Evolutionary conservation across 495 filamentous ascomycete genomes (phyloP).

Genomic region (Paragyromitra xinjiangensis): DNA sequence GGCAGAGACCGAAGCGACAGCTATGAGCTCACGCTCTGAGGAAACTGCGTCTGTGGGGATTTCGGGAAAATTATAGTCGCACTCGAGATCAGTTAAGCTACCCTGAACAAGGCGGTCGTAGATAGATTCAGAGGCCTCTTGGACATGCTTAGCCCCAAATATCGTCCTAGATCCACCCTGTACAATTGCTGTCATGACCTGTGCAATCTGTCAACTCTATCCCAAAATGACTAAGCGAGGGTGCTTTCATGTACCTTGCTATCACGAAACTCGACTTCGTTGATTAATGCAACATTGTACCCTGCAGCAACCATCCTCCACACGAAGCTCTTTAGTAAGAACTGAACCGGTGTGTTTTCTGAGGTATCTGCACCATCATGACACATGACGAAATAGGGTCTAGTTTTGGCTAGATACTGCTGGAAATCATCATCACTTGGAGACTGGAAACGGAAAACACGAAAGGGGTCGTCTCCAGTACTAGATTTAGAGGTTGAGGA

Average conservation of each 20-base stretch:
- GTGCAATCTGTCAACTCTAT: background rate
- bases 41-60: background rate
- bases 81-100: background rate
- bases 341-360: background rate
- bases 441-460: conserved; percentile 63
- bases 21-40: conserved; percentile 42
- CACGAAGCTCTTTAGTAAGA: conserved; percentile 8
- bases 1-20: conserved; percentile 29
- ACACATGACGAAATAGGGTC: conserved; percentile 74
- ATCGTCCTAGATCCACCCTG: conserved; percentile 21
- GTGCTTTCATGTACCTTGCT: conserved; percentile 63
- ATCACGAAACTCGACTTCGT: conserved; percentile 67
- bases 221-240: background rate
- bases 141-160: conserved; percentile 1
- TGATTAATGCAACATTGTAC: conserved; percentile 69
- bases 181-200: conserved; percentile 26
- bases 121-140: background rate
- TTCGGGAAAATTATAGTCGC: conserved; percentile 10
- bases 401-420: conserved; percentile 63
- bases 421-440: conserved; percentile 62
- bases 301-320: conserved; percentile 54
- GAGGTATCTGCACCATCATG: conserved; percentile 66
- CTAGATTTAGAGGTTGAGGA: conserved; percentile 51
- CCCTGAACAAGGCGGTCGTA: background rate
- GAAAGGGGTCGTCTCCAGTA: conserved; percentile 52